phyloP scores from a whole-genome alignment of 108 stramenopile genomes.

The Nitzschia sp. region DNA sequence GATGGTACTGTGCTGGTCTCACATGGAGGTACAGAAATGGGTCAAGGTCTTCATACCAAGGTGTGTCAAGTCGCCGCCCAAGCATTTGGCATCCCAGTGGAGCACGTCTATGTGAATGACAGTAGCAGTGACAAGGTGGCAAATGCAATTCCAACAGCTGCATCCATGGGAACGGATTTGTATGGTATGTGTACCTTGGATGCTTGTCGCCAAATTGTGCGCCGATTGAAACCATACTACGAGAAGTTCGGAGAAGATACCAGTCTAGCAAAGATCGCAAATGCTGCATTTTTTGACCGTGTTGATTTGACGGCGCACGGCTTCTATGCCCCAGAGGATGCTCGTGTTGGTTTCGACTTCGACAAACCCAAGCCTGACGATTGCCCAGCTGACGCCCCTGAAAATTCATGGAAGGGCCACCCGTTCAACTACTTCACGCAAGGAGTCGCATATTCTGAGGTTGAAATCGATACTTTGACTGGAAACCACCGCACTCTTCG shows the following conservation, averaged over 20 bases:
- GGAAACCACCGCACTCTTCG: slow-evolving; percentile 80
- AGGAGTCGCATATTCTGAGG: slow-evolving; percentile 85
- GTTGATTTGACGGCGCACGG: slow-evolving; percentile 91
- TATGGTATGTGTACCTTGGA: slow-evolving; percentile 96
- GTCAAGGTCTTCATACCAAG: slow-evolving; percentile 94
- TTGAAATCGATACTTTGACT: slow-evolving; percentile 90
- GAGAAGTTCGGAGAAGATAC: slow-evolving; percentile 70
- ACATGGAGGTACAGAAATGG: slow-evolving; percentile 97
- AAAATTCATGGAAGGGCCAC: slow-evolving; percentile 87
- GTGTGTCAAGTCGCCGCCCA: slow-evolving; percentile 92
- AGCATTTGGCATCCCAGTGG: slow-evolving; percentile 84
- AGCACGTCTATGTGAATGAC: slow-evolving; percentile 89
- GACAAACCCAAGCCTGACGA: slow-evolving; percentile 54
- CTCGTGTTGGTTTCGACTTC: slow-evolving; percentile 86
- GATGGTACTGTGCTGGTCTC: slow-evolving; percentile 91
- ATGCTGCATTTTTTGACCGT: slow-evolving; percentile 82
- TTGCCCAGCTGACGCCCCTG: slow-evolving; percentile 66
- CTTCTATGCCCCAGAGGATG: slow-evolving; percentile 78
- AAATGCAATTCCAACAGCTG: slow-evolving; percentile 90
- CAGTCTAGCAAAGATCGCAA: slow-evolving; percentile 60
- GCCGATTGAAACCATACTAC: slow-evolving; percentile 75
- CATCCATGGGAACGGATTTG: slow-evolving; percentile 87
- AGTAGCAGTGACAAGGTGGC: slow-evolving; percentile 89
- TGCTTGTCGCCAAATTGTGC: slow-evolving; percentile 88
- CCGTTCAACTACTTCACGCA: slow-evolving; percentile 96